phyloP scores from a whole-genome alignment of 108 stramenopile species.

The Pseudonitzschia delicatissima region DNA sequence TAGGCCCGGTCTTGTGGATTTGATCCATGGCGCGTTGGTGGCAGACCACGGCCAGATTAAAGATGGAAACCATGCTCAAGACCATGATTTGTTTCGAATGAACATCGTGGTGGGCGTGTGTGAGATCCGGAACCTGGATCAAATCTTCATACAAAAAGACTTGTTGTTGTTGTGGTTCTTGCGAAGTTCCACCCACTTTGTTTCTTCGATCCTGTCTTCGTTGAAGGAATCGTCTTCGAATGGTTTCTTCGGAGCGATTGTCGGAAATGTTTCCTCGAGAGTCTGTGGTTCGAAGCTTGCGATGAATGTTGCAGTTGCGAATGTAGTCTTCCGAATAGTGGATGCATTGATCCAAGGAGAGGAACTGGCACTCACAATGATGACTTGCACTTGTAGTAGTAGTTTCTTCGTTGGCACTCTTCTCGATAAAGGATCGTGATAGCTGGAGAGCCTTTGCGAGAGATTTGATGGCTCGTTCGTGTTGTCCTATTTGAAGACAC shows the following conservation, averaged over 20 bases:
- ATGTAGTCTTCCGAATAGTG: constrained; percentile 3
- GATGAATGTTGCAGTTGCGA: neutral
- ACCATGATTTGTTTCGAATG: no score
- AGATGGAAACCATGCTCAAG: neutral
- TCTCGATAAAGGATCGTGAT: neutral
- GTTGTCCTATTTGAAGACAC: constrained; percentile 18
- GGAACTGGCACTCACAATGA: neutral
- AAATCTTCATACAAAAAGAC: neutral
- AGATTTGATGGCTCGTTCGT: constrained; percentile 15
- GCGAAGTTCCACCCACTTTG: neutral
- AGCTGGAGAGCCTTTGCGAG: constrained; percentile 19
- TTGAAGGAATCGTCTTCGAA: neutral
- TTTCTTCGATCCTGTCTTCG: neutral
- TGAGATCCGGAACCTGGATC: neutral
- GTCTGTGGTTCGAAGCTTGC: neutral
- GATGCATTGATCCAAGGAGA: constrained; percentile 19
- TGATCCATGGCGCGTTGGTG: neutral
- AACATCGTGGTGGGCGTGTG: neutral
- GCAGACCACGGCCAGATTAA: neutral
- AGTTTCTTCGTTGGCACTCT: neutral
- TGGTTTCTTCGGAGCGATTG: neutral
- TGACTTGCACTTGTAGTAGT: neutral
- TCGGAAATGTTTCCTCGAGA: neutral
- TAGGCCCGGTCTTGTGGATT: neutral
- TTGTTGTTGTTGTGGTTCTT: neutral